Evolutionary conservation across 2,329 filamentous ascomycete genomes (phyloP), one percentile per base, ranked within the genome.

Genomic region (Colletotrichum incanum): DNA sequence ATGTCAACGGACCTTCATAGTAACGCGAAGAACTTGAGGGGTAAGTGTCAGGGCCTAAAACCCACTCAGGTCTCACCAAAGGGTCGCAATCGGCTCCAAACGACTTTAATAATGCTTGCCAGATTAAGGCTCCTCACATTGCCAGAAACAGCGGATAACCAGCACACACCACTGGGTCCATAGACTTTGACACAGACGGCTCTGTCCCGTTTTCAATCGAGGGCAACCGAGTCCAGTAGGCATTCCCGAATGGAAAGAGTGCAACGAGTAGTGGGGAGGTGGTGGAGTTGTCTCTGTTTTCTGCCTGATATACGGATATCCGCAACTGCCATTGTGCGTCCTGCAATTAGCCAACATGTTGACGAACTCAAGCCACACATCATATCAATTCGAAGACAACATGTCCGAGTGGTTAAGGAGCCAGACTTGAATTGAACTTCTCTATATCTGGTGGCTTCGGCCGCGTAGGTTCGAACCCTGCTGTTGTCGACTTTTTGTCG

Each of bases 401-500:
- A 70, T 70, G 67, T 37, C 54, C 45, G 67, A 70, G 67, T 70
- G 67, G 67, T 66, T 65, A 70, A 70, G 45, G 54, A 37, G 67
- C 28, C 37, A 70, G 67, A 70, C 67, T 70, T 70, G 67, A 70
- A 70, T 66, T 11, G 0, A 5, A 20, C 1, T 0, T 5, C 43
- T 66, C 43, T 5, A 1, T 4, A 70, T 70, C 67, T 70, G 37
- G 28, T 70, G 52, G 43, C 67, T 70, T 70, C 67, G 67, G 67
- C 37, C 52, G 67, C 67, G 67, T 62, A 70, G 67, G 67, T 70
- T 70, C 67, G 67, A 70, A 70, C 67, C 67, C 67, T 66, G 67
- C 67, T 70, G 67, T 64, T 70, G 67, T 70, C 67, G 67, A 14
- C 5, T 18, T 58, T 20, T 34, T 58, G 28, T 9, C 12, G 45